phyloP scores from a whole-genome alignment of 1,284 basidiomycete species.

The Malassezia nana region DNA sequence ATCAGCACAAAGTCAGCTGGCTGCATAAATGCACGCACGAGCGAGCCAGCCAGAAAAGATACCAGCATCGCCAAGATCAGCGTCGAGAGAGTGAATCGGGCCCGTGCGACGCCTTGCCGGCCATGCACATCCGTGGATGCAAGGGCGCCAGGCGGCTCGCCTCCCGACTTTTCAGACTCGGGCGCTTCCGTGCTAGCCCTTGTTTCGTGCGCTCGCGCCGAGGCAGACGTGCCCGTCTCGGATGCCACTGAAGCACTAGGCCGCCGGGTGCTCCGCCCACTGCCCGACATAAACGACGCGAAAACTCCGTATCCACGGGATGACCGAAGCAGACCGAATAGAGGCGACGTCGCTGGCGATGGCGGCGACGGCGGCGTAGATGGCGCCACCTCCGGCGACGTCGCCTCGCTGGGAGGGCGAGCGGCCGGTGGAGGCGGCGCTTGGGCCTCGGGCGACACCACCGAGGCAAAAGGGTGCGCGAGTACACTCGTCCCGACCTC shows the following conservation, averaged over 20 bases:
- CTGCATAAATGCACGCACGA: constrained; percentile 72
- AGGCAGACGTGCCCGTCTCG: neutral
- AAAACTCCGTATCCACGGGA: neutral
- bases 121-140: neutral
- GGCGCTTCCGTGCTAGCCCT: neutral
- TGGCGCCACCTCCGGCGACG: neutral
- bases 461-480: constrained; percentile 5
- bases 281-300: neutral
- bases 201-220: neutral
- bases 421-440: neutral
- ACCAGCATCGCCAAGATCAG: constrained; percentile 67
- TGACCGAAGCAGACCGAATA: neutral
- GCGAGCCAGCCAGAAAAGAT: constrained; percentile 78
- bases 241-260: neutral
- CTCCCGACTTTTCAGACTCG: neutral
- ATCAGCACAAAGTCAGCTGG: constrained; percentile 73
- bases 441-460: neutral
- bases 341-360: neutral
- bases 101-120: neutral
- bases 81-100: constrained; percentile 25
- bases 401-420: neutral
- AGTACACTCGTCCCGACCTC: constrained; percentile 10
- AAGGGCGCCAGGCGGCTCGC: neutral
- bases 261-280: neutral
- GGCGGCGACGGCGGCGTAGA: neutral